Evolutionary conservation across 106 monocot genomes (phyloP).

Genomic region (Narthecium ossifragum): DNA sequence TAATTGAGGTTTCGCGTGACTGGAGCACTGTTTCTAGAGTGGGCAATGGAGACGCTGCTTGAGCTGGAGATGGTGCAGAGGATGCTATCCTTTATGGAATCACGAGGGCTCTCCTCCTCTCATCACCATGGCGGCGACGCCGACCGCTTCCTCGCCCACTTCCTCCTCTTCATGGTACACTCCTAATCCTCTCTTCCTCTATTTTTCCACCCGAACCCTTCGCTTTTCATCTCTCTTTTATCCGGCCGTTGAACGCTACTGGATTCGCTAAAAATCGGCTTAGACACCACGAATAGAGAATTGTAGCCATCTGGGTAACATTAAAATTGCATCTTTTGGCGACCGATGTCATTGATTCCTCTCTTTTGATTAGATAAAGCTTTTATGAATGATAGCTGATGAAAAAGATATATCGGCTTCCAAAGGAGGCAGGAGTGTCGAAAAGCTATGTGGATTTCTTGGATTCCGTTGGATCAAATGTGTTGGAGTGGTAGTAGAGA

Average conservation of each 20-base stretch:
- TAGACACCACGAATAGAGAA: neutral
- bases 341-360: too few relatives aligned
- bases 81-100: conserved; percentile 49
- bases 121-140: conserved; percentile 29
- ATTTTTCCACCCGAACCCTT: neutral
- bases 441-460: too few relatives aligned
- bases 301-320: neutral
- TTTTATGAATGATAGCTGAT: too few relatives aligned
- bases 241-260: neutral
- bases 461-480: too few relatives aligned
- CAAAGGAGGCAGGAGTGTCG: too few relatives aligned
- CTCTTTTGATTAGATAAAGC: too few relatives aligned
- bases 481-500: too few relatives aligned
- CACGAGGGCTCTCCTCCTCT: conserved; percentile 37
- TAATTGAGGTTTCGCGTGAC: too few relatives aligned
- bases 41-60: conserved; percentile 68
- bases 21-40: too few relatives aligned
- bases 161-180: conserved; percentile 72
- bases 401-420: too few relatives aligned
- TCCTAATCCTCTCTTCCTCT: neutral
- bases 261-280: neutral
- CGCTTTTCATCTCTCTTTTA: neutral
- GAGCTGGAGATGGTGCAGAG: conserved; percentile 62
- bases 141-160: conserved; percentile 72
- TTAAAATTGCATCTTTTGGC: neutral